Conservation (phyloP, 169 alveolate genomes). For the Neospora caninum region DNA sequence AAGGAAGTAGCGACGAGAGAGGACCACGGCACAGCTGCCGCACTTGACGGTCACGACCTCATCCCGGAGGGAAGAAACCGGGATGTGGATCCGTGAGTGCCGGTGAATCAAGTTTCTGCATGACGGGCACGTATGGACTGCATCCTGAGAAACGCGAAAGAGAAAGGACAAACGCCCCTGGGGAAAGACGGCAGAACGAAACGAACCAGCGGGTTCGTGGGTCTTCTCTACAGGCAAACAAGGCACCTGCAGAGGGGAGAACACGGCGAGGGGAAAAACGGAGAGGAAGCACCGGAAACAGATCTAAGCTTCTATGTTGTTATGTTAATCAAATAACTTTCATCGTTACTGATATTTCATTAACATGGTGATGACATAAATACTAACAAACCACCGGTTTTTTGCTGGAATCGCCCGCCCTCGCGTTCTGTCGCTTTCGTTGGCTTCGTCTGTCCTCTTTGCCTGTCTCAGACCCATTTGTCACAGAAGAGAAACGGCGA, state of each 20-base stretch:
- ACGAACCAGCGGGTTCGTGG: too few relatives aligned
- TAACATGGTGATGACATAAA: background rate
- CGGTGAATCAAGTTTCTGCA: slow-evolving; percentile 41
- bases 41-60: slow-evolving; percentile 47
- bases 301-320: too few relatives aligned
- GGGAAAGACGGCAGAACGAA: background rate
- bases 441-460: too few relatives aligned
- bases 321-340: background rate
- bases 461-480: too few relatives aligned
- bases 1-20: slow-evolving; percentile 35
- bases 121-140: slow-evolving; percentile 43
- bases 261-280: background rate
- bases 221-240: background rate
- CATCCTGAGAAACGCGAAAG: background rate
- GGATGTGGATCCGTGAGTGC: slow-evolving; percentile 38
- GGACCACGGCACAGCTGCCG: slow-evolving; percentile 65
- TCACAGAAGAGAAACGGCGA: too few relatives aligned
- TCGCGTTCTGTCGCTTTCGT: too few relatives aligned
- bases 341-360: too few relatives aligned
- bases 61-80: slow-evolving; percentile 27
- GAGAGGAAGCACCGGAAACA: background rate
- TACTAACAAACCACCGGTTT: too few relatives aligned
- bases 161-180: background rate
- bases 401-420: too few relatives aligned
- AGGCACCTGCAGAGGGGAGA: background rate